A percentile compares a stretch with the other conserved stretches of the same genome.
Evolutionary conservation across 495 filamentous ascomycete species (phyloP).

Genomic region (Rhypophila decipiens): DNA sequence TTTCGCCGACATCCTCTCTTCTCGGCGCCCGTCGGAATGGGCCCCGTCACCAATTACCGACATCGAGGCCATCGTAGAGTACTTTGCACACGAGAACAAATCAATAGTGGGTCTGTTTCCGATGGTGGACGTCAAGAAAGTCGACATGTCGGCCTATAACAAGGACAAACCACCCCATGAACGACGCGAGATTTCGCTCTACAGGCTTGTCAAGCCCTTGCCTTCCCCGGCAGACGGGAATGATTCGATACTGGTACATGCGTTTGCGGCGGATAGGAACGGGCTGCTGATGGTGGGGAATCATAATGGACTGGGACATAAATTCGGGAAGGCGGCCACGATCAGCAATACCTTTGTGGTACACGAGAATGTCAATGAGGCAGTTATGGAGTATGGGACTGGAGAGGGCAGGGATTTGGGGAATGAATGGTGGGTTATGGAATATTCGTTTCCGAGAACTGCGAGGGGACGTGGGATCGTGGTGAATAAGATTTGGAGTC

Average conservation of each 20-base stretch:
- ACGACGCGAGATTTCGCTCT: constrained; percentile 53
- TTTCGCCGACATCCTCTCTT: constrained; percentile 28
- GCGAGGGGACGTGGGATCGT: constrained; percentile 53
- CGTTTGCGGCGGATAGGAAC: constrained; percentile 64
- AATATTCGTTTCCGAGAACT: constrained; percentile 52
- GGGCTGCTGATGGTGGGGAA: constrained; percentile 58
- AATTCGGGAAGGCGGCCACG: constrained; percentile 49
- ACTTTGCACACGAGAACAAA: constrained; percentile 19
- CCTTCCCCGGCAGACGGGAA: constrained; percentile 35
- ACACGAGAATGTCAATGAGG: constrained; percentile 43
- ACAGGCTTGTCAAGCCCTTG: constrained; percentile 45
- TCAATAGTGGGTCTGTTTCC: constrained; percentile 50
- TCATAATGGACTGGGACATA: constrained; percentile 48
- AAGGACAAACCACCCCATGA: constrained; percentile 41
- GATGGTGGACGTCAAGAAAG: constrained; percentile 54
- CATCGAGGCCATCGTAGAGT: constrained; percentile 21
- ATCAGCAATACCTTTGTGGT: constrained; percentile 58
- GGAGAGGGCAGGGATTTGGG: constrained; percentile 13
- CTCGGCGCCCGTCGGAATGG: constrained; percentile 29
- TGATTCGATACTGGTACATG: constrained; percentile 57
- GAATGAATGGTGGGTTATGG: constrained; percentile 64
- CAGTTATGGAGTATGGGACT: constrained; percentile 35
- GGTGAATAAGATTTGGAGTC: constrained; percentile 59
- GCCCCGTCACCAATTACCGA: constrained; percentile 36
- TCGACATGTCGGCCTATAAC: constrained; percentile 56